Base-by-base conservation (phyloP, 2,329 filamentous ascomycete species). In the Penicillium sp. region DNA sequence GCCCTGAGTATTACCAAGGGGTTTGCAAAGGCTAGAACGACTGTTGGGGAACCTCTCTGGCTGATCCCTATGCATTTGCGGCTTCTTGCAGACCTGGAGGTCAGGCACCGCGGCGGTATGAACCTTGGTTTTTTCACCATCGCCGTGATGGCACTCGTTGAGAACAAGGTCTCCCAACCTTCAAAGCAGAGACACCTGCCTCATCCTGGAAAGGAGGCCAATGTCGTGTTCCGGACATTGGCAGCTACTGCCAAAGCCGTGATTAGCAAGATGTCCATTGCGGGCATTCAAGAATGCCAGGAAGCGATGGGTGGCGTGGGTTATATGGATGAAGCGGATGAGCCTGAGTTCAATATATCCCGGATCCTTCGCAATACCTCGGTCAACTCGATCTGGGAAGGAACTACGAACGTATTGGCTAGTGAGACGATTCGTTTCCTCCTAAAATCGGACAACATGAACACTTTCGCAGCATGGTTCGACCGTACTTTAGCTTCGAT, bases 381-480 rank as follows among this genome's bases (percentile, higher is more conserved):
- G 6, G 75, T 78, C 1, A 70, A 73, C 42, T 67, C 67, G 1
- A 85, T 89, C 42, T 87, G 84, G 83, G 84, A 87, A 66, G 84
- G 86, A 1, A 89, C 86, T 0, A 87, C 84, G 0, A 84, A 88
- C 59, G 83, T 89, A 5, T 73, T 89, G 47, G 81, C 81, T 4
- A 75, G 75, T 33, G 77, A 80, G 54, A 66, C 77, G 4, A 67
- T 78, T 25, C 66, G 76, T 0, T 60, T 64, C 32, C 46, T 66
- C 4, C 31, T 63, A 2, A 63, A 60, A 15, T 41, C 51, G 2
- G 61, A 59, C n/a, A 61, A 65, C 45, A 46, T 62, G 25, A 47
- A 44, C 8, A 49, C 65, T 0, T 67, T 74, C 42, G 66, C 64
- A 1, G 66, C 69, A 2, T 66, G 82, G 50, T 59, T 80, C 31